Evolutionary conservation across 345 rosid species (phyloP), one percentile per base, ranked within the genome.

Genomic region (Lepidium aucheri): DNA sequence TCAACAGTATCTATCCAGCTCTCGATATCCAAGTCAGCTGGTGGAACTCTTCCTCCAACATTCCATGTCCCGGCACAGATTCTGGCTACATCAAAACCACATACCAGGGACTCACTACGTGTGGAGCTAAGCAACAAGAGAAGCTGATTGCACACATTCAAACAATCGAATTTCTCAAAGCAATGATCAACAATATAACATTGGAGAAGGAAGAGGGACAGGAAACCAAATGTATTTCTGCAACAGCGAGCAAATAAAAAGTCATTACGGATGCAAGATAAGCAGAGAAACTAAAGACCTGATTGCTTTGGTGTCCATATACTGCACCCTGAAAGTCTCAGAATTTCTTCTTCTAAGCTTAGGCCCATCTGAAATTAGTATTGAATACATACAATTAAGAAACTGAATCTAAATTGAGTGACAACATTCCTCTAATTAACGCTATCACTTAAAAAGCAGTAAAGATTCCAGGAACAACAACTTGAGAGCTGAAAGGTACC

Each of bases 41-140:
- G 82, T 66, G 94, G 94, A 53, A 81, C 74, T 72, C 55, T 82
- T 16, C 91, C 96, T 70, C 79, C 96, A 56, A 84, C 94, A 76
- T 90, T 90, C 96, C 94, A 90, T 12, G 96, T 87, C 70, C 89
- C 89, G 28, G 76, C 86, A 20, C 80, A 70, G 75, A 89, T 76
- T 72, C 96, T 86, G 17, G 53, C 30, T 64, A 56, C 56, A 53
- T 13, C 61, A 70, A 62, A 65, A 66, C 59, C 62, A 47, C 30
- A 65, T 26, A 65, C 22, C 13, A 68, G 7, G 53, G 50, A 51
- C 42, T 69, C 65, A 49, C 38, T 47, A 53, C 2, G 0, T 0
- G 10, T 12, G 22, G 7, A 46, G 5, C 3, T 40, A 57, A 67
- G 32, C 62, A 74, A 62, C 63, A 58, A 62, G 55, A 44, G 35